Base-by-base conservation (phyloP, 2,329 filamentous ascomycete species). In the Botrytis fragariae region DNA sequence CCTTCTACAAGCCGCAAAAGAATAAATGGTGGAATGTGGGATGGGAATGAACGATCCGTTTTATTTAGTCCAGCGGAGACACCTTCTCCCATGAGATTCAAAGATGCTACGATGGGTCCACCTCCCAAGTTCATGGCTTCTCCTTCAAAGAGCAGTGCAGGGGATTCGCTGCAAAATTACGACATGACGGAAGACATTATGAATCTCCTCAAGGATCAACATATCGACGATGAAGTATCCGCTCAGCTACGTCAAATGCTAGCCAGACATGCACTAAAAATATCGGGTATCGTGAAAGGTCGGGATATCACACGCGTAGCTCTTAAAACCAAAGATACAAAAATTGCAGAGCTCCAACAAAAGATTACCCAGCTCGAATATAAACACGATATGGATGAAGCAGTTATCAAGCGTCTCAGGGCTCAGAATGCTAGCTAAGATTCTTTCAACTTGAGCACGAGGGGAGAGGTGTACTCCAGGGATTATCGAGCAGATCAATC, bases 301-400 rank as follows among this genome's bases (percentile, higher is more conserved):
- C 84, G 92, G 3, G 92, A 95, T 74, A 87, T 91, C 10, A 86
- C 88, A 5, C 83, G 92, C n/a, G 81, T 87, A 14, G 87, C 86
- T 6, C 79, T 93, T 48, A 90, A 88, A 79, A 85, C 86, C 7
- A 90, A 90, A 76, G 91, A 95, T 84, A 82, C 88, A 80, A 83
- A 90, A 83, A 84, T 92, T 80, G 82, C 86, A 81, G 84, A 92
- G 81, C 82, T 97, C 82, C 87, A 90, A 84, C 84, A 92, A 79
- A 83, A 91, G 77, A 84, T 97, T 85, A 73, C 81, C 8, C 83
- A 82, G 20, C 80, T 92, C 51, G 86, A 90, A 79, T 84, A 85
- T 22, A 87, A 90, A 79, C 81, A 84, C 60, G 86, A 89, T 78
- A 84, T 87, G 72, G 85, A 87, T 78, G 85, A 83, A 74, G 83